Conservation (phyloP, 2,329 filamentous ascomycete genomes). For the Alternaria conjuncta region DNA sequence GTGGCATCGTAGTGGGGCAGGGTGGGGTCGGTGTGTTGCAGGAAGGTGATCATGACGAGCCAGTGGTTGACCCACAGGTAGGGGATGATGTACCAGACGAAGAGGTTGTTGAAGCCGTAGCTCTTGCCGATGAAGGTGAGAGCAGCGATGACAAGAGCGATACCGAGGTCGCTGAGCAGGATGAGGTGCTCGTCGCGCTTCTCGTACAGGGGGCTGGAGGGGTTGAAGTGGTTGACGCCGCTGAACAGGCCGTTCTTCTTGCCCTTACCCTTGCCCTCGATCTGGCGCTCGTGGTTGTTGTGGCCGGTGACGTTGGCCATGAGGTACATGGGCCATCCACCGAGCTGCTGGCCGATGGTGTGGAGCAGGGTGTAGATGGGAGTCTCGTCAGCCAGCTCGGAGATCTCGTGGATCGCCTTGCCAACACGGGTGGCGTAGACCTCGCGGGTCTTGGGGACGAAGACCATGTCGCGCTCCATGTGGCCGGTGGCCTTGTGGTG, state of each 20-base stretch:
- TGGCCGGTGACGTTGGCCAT: conserved; percentile 93
- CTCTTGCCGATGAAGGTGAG: conserved; percentile 74
- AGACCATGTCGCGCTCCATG: conserved; percentile 98
- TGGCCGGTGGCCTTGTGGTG: conserved; percentile 99
- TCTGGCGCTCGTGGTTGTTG: conserved; percentile 89
- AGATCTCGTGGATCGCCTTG: conserved; percentile 77
- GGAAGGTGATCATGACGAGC: conserved; percentile 96
- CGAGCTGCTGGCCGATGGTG: conserved; percentile 83
- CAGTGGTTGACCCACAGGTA: conserved; percentile 99
- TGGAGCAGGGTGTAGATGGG: conserved; percentile 79
- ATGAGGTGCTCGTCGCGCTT: conserved; percentile 89
- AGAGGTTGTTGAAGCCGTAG: conserved; percentile 84
- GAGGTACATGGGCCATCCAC: conserved; percentile 94
- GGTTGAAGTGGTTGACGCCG: conserved; percentile 95
- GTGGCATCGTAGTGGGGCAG: conserved; percentile 89
- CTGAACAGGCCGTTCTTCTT: conserved; percentile 81
- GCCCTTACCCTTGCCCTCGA: conserved; percentile 90
- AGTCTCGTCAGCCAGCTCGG: conserved; percentile 92
- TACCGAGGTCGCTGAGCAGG: conserved; percentile 82
- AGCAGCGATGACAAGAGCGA: conserved; percentile 63
- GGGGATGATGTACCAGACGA: conserved; percentile 93
- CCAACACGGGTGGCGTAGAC: conserved; percentile 78
- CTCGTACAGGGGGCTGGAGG: conserved; percentile 87
- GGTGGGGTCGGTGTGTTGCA: conserved; percentile 94
- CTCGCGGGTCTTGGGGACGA: conserved; percentile 90